A percentile compares a stretch with the other conserved stretches of the same genome.
phyloP scores from a whole-genome alignment of 768 basidiomycete genomes.

The Coprinopsis sp. region DNA sequence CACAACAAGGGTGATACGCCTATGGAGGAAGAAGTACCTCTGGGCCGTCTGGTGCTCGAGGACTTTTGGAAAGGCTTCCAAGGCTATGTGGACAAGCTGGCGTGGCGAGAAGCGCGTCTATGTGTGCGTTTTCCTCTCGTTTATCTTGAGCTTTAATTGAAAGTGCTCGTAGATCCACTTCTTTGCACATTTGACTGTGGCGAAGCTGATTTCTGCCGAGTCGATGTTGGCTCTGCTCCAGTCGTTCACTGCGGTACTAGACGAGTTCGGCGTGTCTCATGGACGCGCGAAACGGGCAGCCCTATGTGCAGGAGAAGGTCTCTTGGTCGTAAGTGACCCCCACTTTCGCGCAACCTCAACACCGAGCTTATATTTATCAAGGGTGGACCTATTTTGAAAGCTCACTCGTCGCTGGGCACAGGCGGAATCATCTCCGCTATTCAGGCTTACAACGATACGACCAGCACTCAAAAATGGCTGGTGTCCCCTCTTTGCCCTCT shows the following conservation, averaged over 20 bases:
- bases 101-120: constrained; percentile 87
- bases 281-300: constrained; percentile 80
- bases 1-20: constrained; percentile 41
- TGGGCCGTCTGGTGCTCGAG: constrained; percentile 73
- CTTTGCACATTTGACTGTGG: constrained; percentile 82
- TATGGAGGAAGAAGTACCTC: constrained; percentile 37
- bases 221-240: constrained; percentile 80
- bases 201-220: constrained; percentile 66
- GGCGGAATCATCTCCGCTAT: constrained; percentile 68
- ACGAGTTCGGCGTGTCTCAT: constrained; percentile 85
- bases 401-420: constrained; percentile 53
- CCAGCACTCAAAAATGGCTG: constrained; percentile 52
- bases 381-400: constrained; percentile 67
- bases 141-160: not conserved
- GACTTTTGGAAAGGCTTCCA: constrained; percentile 93
- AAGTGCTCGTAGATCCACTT: constrained; percentile 70
- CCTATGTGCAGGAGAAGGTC: constrained; percentile 74
- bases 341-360: not conserved
- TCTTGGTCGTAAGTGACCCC: constrained; percentile 55
- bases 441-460: constrained; percentile 64
- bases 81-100: constrained; percentile 78
- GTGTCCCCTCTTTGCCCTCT: constrained; percentile 58
- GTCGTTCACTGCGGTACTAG: constrained; percentile 81
- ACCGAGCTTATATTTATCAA: constrained; percentile 23
- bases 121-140: constrained; percentile 51